Base-by-base conservation (phyloP, 768 basidiomycete species). In the Kwoniella botswanensis region DNA sequence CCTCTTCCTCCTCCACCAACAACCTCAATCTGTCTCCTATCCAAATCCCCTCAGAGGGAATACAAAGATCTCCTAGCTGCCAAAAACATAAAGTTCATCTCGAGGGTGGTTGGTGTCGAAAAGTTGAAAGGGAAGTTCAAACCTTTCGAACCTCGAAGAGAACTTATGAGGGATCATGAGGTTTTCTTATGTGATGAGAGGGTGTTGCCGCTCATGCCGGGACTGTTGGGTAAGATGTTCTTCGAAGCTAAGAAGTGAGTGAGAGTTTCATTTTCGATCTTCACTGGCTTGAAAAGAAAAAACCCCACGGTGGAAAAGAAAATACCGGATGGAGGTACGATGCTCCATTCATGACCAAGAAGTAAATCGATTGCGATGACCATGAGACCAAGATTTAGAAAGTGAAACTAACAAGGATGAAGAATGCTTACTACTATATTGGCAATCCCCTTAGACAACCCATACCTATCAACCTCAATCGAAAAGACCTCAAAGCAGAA, bases 171-270 rank as follows among this genome's bases (percentile, higher is more conserved):
- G 81, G 94, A 97, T 82, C 92, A 96, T 74, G 95, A 90, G 9
- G 80, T 98, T 74, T 99, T 98, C 85, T 87, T 98, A 61, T 94
- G 93, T 17, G 97, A 99, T 84, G 93, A 97, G 71, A 87, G 94
- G 35, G 87, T 99, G 54, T 86, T 96, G 46, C 91, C 92, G n/a
- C 84, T 93, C 65, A 87, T 98, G 67, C 96, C 96, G 1, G 89
- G 88, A 71, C 85, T 98, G 58, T 86, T 98, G 2, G 97, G 97
- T 6, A 90, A 89, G 63, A 91, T 91, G 77, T 98, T 93, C 88
- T 94, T 98, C 76, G 88, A 92, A 41, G 93, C 94, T 0, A 98
- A 98, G 85, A 98, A 98, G 94, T 97, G 76, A 74, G 92, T 82
- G 10, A 9, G 9, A 76, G 4, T 62, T 56, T 17, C 15, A 56